These are phyloP conservation scores for Cucumis hystrix DNA, from an alignment of 306 rosid species.

Conservation along the genomic window DNA sequence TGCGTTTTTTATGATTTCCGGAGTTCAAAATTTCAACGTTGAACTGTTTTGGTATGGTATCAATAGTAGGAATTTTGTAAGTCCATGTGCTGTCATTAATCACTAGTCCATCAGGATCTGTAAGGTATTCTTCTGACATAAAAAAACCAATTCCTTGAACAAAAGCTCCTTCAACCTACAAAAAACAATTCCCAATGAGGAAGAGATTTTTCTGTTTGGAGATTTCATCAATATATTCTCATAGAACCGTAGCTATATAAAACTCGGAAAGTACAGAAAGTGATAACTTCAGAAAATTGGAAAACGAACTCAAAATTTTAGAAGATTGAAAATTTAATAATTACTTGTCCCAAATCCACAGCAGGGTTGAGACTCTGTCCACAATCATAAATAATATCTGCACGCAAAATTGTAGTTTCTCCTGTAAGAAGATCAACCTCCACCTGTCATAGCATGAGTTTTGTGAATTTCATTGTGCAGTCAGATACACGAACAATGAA, in stretches of 20 bases:
- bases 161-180: conserved; percentile 96
- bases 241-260: background rate
- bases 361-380: conserved; percentile 98
- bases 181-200: background rate
- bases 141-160: conserved; percentile 91
- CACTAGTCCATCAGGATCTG: conserved; percentile 50
- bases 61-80: conserved; percentile 79
- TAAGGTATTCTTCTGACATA: conserved; percentile 72
- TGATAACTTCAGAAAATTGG: background rate
- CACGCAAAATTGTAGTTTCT: conserved; percentile 54
- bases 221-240: background rate
- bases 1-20: conserved; percentile 56
- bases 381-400: conserved; percentile 83
- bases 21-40: conserved; percentile 71
- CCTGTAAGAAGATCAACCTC: conserved; percentile 78
- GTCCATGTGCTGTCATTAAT: conserved; percentile 71
- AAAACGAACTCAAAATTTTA: background rate
- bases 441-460: conserved; percentile 40
- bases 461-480: background rate
- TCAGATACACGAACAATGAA: background rate
- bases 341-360: conserved; percentile 95
- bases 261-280: background rate
- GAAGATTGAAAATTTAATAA: background rate
- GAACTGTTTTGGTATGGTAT: conserved; percentile 70
- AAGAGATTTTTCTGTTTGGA: background rate